These are phyloP conservation scores for Phytophthora chlamydospora DNA, from an alignment of 352 stramenopile species.

Conservation along the genomic window DNA sequence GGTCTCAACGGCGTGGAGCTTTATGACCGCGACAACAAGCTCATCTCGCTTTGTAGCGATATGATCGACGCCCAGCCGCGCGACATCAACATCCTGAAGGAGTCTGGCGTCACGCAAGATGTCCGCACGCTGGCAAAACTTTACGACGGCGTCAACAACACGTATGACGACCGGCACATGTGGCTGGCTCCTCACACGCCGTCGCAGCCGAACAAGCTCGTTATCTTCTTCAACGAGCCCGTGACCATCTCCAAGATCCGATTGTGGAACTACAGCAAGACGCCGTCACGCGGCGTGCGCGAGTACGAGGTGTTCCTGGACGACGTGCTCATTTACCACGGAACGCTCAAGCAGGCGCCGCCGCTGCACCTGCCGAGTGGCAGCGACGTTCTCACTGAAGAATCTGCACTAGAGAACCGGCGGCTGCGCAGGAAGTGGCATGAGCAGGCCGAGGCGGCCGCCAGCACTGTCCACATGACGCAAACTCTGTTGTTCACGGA, in stretches of 20 bases:
- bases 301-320: slow-evolving; percentile 88
- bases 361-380: slow-evolving; percentile 36
- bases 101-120: slow-evolving; percentile 58
- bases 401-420: slow-evolving; percentile 40
- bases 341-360: slow-evolving; percentile 51
- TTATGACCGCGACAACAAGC: slow-evolving; percentile 58
- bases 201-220: slow-evolving; percentile 68
- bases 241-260: slow-evolving; percentile 80
- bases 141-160: slow-evolving; percentile 75
- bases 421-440: slow-evolving; percentile 46
- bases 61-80: slow-evolving; percentile 73
- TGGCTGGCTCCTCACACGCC: slow-evolving; percentile 76
- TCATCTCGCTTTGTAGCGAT: slow-evolving; percentile 46
- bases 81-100: slow-evolving; percentile 87
- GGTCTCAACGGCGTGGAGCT: slow-evolving; percentile 85
- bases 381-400: slow-evolving; percentile 18
- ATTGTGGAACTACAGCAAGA: slow-evolving; percentile 92
- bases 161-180: slow-evolving; percentile 79
- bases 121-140: slow-evolving; percentile 80
- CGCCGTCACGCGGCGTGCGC: slow-evolving; percentile 67
- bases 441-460: slow-evolving; percentile 51
- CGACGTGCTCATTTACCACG: slow-evolving; percentile 82
- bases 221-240: slow-evolving; percentile 82
- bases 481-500: slow-evolving; percentile 82
- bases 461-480: slow-evolving; percentile 58